Conservation (phyloP, 805 yeast genomes). For the Henningerozyma blattae region DNA sequence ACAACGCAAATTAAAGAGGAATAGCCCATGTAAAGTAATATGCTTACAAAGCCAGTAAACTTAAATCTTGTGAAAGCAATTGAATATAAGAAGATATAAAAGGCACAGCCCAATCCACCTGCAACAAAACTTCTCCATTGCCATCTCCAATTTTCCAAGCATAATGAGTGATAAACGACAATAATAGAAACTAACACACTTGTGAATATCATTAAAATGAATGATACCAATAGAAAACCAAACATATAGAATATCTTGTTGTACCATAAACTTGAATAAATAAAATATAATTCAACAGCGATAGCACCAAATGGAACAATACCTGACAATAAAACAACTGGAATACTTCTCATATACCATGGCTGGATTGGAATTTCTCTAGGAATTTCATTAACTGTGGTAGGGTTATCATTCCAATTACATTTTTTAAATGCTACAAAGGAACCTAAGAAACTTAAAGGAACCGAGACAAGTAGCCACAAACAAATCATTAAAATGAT, state of each 20-base stretch:
- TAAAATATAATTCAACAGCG: constrained; percentile 89
- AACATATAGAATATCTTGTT: constrained; percentile 93
- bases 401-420: constrained; percentile 50
- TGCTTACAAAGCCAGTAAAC: constrained; percentile 63
- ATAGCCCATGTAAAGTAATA: constrained; percentile 75
- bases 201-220: constrained; percentile 69
- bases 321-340: constrained; percentile 68
- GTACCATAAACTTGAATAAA: constrained; percentile 86
- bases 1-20: constrained; percentile 56
- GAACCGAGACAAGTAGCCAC: constrained; percentile 81
- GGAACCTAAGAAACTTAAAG: constrained; percentile 77
- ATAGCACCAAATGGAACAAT: constrained; percentile 91
- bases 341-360: constrained; percentile 57
- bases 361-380: constrained; percentile 93
- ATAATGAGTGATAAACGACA: constrained; percentile 71
- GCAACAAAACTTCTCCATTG: constrained; percentile 91
- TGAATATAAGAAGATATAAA: constrained; percentile 78
- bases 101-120: constrained; percentile 82
- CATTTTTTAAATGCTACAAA: constrained; percentile 57
- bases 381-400: constrained; percentile 88
- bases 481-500: constrained; percentile 68
- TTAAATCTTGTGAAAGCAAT: constrained; percentile 57
- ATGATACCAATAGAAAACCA: constrained; percentile 87
- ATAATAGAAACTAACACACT: constrained; percentile 70
- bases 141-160: constrained; percentile 92